Evolutionary conservation across 139 green algal genomes (phyloP), one percentile per base, ranked within the genome.

Genomic region (Asterochloris sp.): DNA sequence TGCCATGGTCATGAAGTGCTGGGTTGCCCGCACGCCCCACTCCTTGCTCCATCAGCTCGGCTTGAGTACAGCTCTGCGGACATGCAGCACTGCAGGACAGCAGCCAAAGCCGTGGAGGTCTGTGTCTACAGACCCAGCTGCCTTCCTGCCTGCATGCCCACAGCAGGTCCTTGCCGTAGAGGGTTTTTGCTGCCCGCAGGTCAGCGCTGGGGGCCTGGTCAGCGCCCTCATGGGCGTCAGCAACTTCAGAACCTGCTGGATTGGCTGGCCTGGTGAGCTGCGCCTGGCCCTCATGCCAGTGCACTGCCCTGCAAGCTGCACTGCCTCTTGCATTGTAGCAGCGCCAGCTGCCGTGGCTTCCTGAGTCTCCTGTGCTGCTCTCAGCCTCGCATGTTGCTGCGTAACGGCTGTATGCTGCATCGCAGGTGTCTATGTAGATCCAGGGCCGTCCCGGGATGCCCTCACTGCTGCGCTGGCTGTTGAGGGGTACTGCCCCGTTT

Each of bases 151-250:
- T 54, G 38, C 38, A 54, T 2, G 38, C 38, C 2, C 38, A 54
- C 38, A 54, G 38, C 38, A 54, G 38, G 38, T 54, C 38, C 6
- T 54, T 54, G 38, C 4, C 38, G 4, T 54, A 54, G 38, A 15
- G 1, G 74, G 13, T 14, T 24, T 64, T 67, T 13, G 27, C 13
- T 82, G 27, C 29, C 13, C 74, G 64, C 89, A 96, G 88, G 87
- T 97, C 68, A 96, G 88, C 79, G 93, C 95, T 11, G 96, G 96
- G 17, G 96, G 96, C 8, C 89, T 99, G 69, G 96, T 99, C 14
- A 95, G 88, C 69, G 96, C 96, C 12, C 88, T 99, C 0, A 95
- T 97, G 89, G 96, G 96, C 8, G 96, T 99, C 54, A 89, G 89
- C 75, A 96, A 92, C 85, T 95, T 94, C 77, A 76, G 90, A n/a